Evolutionary conservation across 2,329 filamentous ascomycete species (phyloP), one percentile per base, ranked within the genome.

Genomic region (Lizonia empirigonia): DNA sequence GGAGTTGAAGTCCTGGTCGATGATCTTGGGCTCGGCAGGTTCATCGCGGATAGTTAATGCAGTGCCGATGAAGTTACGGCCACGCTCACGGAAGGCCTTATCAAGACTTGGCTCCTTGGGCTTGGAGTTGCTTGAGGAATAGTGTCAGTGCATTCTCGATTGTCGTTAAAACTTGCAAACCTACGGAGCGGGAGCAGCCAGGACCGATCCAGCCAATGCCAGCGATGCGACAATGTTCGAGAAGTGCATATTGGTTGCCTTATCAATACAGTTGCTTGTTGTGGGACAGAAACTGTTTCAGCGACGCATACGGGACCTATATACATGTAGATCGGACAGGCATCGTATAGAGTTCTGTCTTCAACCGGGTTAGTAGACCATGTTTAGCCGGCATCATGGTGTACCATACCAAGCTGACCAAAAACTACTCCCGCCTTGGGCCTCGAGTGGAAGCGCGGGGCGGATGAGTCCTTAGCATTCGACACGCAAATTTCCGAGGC

Each of bases 1-100:
- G 12, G 65, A 62, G 54, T 67, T 68, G 62, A 68, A 68, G n/a
- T 68, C 60, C 33, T 62, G 55, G 22, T 60, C 51, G 24, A 68
- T 56, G 36, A 67, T 63, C 34, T 62, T 53, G n/a, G 48, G 38
- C 52, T 68, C 65, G 22, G 53, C 52, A 23, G 58, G 42, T 48
- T 66, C 63, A 23, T 68, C 51, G 13, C 63, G 62, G 24, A 68
- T 51, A 2, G 64, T 68, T 15, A 67, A 36, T 12, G 65, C 64
- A 3, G 64, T 65, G 12, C 65, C 65, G 12, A 65, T 56, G 53
- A 66, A 68, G 19, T 36, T 53, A 26, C 60, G 53, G 29, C 62
- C 60, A 20, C 60, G 58, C 35, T 60, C 54, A 29, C 52, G 54
- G 44, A 67, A 63, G 3, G 64, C 48, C 53, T 68, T 64, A 54